Evolutionary conservation across 108 stramenopile genomes (phyloP).

Genomic region (Nannochloropsis salina): DNA sequence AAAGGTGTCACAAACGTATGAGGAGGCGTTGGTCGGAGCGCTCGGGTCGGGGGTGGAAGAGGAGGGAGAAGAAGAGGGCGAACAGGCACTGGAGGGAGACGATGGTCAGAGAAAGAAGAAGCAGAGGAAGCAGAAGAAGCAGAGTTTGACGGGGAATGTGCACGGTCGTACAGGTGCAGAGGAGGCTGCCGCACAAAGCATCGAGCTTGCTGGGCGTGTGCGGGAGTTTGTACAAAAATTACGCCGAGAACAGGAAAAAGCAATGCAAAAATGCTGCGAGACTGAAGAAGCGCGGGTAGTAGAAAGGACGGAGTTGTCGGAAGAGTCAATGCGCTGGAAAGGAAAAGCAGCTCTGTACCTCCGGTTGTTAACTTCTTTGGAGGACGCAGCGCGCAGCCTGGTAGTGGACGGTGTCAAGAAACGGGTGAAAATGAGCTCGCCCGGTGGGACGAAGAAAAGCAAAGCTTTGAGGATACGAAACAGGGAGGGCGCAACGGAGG

Average conservation of each 20-base stretch:
- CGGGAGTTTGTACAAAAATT: not conserved
- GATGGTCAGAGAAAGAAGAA: not conserved
- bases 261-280: not conserved
- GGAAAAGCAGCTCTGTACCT: not conserved
- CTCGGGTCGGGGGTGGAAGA: not conserved
- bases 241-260: not conserved
- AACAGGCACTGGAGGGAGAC: not conserved
- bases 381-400: not conserved
- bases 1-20: conserved; percentile 20
- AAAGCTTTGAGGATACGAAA: not conserved
- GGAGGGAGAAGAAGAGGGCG: not conserved
- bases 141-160: not conserved
- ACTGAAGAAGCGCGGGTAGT: not conserved
- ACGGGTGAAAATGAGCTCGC: not conserved
- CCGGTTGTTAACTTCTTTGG: not conserved
- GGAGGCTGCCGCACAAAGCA: not conserved
- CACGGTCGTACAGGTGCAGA: not conserved
- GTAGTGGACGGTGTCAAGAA: not conserved
- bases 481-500: not conserved
- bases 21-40: not conserved
- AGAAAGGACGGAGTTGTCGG: not conserved
- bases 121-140: not conserved
- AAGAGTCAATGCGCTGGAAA: conserved; percentile 5
- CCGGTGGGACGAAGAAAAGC: not conserved
- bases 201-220: not conserved